phyloP scores from a whole-genome alignment of 1,284 basidiomycete species.

The Tausonia pullulans region DNA sequence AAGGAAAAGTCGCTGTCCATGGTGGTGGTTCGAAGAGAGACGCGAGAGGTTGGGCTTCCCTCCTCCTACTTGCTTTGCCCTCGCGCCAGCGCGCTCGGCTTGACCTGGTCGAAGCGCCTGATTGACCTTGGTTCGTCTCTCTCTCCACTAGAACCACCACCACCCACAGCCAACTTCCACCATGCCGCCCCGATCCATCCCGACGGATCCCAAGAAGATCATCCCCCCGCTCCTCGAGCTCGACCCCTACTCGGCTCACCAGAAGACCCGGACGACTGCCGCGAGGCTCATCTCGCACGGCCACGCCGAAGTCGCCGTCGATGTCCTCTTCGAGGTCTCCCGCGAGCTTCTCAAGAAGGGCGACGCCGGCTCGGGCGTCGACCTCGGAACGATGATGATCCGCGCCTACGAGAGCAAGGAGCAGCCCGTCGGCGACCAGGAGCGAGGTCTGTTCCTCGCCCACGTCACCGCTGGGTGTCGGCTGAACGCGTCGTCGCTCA shows the following conservation, averaged over 20 bases:
- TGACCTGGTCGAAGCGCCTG: too few species aligned
- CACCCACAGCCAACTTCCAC: neutral
- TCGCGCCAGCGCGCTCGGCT: too few species aligned
- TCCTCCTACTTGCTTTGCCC: too few species aligned
- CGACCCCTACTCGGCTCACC: conserved; percentile 63
- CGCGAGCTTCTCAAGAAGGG: conserved; percentile 72
- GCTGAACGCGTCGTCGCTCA: too few species aligned
- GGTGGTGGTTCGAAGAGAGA: too few species aligned
- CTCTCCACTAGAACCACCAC: neutral
- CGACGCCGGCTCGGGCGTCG: conserved; percentile 48
- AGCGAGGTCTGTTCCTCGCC: neutral
- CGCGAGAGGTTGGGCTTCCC: too few species aligned
- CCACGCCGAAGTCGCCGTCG: conserved; percentile 68
- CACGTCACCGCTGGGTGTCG: too few species aligned
- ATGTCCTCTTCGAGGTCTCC: conserved; percentile 75
- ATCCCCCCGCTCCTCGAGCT: conserved; percentile 33
- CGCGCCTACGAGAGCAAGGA: neutral
- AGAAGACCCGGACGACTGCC: conserved; percentile 87
- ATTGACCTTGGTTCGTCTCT: neutral
- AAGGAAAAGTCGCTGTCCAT: neutral
- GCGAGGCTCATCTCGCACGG: conserved; percentile 66
- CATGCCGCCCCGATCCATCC: neutral
- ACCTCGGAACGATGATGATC: neutral
- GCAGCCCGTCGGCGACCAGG: neutral
- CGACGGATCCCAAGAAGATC: conserved; percentile 27